Evolutionary conservation across 352 stramenopile genomes (phyloP), one percentile per base, ranked within the genome.

Genomic region (Peronospora destructor): DNA sequence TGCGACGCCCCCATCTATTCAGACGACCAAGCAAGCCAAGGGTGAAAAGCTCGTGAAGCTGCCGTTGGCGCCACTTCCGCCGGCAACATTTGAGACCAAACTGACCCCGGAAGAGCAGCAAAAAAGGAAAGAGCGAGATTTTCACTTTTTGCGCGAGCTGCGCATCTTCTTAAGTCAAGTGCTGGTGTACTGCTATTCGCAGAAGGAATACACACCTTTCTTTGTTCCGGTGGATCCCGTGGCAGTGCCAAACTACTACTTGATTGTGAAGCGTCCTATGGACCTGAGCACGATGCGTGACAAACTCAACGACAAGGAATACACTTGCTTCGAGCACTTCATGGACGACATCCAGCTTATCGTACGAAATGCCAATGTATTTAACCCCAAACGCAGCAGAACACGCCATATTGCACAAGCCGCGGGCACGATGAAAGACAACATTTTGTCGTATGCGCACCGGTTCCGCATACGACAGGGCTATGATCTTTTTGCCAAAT

Each of bases 401-500:
- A 87, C 84, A 5, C 60, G 80, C 9, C 68, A 84, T 33, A 90
- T 94, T 42, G 83, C 80, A 4, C 81, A 90, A 44, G 75, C 84
- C 5, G 87, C 87, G 9, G 73, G 71, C 11, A 77, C 72, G 11
- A 95, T 96, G 85, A 80, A 91, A 38, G 87, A 96, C 53, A 92
- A 94, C 30, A 90, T 95, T 41, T 38, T 87, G 34, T 93, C 80
- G 17, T 94, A 87, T 52, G 78, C 80, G 12, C 78, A 95, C 60
- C 79, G 85, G 12, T 95, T 96, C 50, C 84, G 82, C 4, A 75
- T 84, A 17, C 74, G 84, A 16, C 75, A 94, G 45, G 84, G 85
- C 2, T 95, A 95, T 60, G 86, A 96, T 17, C 51, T 96, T 10
- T 95, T 96, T 53, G 76, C 74, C 8, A 91, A 91, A 41, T 96